These are phyloP conservation scores for Hypoxylon fragiforme DNA, from an alignment of 495 filamentous ascomycete genomes.

Conservation along the genomic window DNA sequence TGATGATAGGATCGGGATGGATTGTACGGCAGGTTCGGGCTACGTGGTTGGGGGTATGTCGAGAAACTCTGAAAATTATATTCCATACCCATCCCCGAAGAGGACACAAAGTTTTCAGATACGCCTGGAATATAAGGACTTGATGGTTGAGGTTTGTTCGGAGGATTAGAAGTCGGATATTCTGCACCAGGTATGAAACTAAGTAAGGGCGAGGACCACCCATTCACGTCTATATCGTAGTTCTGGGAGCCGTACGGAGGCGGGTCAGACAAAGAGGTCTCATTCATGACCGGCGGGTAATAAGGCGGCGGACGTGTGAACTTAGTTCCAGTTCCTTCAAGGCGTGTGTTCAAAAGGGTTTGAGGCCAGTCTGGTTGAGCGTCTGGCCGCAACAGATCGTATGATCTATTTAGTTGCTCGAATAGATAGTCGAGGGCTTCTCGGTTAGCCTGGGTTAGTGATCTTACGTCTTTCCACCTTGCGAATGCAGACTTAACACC, in stretches of 20 bases:
- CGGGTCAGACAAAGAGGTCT: constrained; percentile 1
- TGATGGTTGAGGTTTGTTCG: not conserved
- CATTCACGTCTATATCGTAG: not conserved
- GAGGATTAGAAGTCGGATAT: not conserved
- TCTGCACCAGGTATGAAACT: not conserved
- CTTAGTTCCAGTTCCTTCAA: constrained; percentile 8
- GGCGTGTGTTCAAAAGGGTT: not conserved
- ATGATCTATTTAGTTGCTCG: constrained; percentile 1
- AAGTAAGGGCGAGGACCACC: not conserved
- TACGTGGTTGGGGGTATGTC: not conserved
- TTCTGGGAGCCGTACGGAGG: not conserved
- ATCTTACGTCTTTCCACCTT: constrained; percentile 1
- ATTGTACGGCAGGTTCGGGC: not conserved
- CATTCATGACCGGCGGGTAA: constrained; percentile 10
- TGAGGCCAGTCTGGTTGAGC: constrained; percentile 2
- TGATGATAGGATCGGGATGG: not conserved
- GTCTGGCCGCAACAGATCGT: not conserved
- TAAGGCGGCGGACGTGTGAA: not conserved
- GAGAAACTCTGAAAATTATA: not conserved
- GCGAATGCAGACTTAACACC: constrained; percentile 16
- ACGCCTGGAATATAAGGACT: not conserved
- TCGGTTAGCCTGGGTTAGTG: not conserved
- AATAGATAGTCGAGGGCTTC: constrained; percentile 9
- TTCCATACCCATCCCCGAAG: not conserved
- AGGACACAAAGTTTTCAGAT: not conserved